Conservation (phyloP, 352 stramenopile species). For the Blastocystis sp. region DNA sequence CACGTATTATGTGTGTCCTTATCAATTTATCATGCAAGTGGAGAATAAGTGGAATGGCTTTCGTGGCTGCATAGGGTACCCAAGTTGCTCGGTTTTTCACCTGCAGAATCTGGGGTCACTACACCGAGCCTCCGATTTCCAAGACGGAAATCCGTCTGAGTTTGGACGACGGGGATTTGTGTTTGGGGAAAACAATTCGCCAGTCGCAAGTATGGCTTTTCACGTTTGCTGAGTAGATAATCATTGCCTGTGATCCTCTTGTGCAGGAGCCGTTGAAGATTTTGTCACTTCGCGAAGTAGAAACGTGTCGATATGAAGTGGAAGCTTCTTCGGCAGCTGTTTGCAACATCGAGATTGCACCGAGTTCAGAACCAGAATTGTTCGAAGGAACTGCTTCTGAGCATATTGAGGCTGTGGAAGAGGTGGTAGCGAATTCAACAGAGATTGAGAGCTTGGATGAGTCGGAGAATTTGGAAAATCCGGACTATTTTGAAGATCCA, state of each 20-base stretch:
- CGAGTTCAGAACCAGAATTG: no score
- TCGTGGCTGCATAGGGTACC: slow-evolving; percentile 38
- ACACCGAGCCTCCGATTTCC: not conserved
- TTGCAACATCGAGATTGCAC: not conserved
- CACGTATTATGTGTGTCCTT: slow-evolving; percentile 5
- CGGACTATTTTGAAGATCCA: no score
- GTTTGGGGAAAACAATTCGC: not conserved
- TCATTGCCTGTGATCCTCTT: slow-evolving; percentile 8
- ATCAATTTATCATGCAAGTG: slow-evolving; percentile 23
- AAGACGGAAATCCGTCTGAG: not conserved
- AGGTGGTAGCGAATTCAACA: no score
- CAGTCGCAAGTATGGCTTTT: not conserved
- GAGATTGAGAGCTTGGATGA: no score
- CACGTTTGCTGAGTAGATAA: not conserved
- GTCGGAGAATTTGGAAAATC: no score
- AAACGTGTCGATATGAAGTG: slow-evolving; percentile 6
- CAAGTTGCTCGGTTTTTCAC: not conserved
- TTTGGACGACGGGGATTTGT: slow-evolving; percentile 9
- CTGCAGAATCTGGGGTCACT: slow-evolving; percentile 13
- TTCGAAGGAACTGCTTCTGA: no score
- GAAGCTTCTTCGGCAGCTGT: slow-evolving; percentile 8
- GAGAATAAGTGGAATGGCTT: not conserved
- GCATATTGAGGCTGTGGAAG: no score
- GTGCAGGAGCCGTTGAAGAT: not conserved
- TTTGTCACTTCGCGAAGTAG: not conserved